These are phyloP conservation scores for Avena sativa DNA, from an alignment of 176 grass and related monocot species.

Conservation along the genomic window DNA sequence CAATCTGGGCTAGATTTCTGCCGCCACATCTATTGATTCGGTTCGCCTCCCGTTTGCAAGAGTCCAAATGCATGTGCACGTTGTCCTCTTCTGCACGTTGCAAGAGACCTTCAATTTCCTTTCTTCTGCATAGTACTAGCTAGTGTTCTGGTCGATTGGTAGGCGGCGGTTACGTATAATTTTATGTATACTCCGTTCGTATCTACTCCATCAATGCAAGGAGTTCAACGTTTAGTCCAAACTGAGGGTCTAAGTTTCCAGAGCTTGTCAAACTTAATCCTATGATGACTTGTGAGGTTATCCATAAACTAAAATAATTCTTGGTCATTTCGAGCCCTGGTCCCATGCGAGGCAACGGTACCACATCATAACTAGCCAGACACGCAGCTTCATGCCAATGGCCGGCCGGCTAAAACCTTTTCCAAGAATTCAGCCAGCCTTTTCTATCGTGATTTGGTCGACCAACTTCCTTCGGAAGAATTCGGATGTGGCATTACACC, in stretches of 20 bases:
- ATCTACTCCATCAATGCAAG: too few relatives aligned
- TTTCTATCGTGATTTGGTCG: conserved; percentile 31
- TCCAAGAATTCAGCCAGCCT: background rate
- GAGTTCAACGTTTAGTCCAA: too few relatives aligned
- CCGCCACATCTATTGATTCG: background rate
- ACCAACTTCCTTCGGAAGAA: background rate
- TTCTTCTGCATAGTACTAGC: background rate
- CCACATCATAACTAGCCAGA: background rate
- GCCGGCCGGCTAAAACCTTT: background rate
- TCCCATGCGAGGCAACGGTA: background rate
- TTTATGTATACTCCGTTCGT: background rate
- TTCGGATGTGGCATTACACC: background rate
- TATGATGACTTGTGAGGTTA: background rate
- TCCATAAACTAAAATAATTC: background rate
- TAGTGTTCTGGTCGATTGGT: too few relatives aligned
- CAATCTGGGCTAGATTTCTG: background rate
- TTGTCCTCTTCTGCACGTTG: background rate
- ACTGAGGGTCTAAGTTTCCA: background rate
- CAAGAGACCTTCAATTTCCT: background rate
- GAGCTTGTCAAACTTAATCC: background rate
- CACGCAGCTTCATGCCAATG: background rate
- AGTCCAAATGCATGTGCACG: background rate
- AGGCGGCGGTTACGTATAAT: too few relatives aligned
- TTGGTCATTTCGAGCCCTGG: background rate
- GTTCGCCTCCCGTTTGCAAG: background rate